Percentiles rank a stretch among this genome's conserved stretches.
Evolutionary conservation across 495 filamentous ascomycete genomes (phyloP).

Genomic region (Talaromyces proteolyticus): DNA sequence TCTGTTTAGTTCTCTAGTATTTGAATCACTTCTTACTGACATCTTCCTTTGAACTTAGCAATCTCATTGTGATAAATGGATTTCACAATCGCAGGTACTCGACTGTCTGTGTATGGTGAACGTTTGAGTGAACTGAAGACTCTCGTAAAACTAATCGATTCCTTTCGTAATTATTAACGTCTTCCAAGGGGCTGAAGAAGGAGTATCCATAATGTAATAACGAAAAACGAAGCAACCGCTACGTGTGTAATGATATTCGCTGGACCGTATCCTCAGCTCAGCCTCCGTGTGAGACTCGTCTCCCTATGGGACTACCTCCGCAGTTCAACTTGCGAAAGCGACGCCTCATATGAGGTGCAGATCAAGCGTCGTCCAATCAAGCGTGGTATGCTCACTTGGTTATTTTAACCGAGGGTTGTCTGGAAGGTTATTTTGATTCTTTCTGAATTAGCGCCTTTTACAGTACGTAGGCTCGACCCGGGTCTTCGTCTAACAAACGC

Average conservation of each 20-base stretch:
- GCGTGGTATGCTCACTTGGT: not conserved
- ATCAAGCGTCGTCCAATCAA: not conserved
- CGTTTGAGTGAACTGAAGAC: not conserved
- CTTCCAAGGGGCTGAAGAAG: too few relatives aligned
- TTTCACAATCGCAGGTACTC: not conserved
- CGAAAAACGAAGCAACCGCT: too few relatives aligned
- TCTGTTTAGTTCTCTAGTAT: not conserved
- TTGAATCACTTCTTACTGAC: conserved; percentile 1
- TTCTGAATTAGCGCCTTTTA: too few relatives aligned
- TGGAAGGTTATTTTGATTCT: too few relatives aligned
- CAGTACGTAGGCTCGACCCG: not conserved
- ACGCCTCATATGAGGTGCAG: not conserved
- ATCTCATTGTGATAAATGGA: not conserved
- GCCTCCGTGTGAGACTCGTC: not conserved
- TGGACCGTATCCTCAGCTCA: not conserved
- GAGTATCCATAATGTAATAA: too few relatives aligned
- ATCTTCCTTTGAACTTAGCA: not conserved
- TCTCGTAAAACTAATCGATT: not conserved
- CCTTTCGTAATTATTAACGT: not conserved
- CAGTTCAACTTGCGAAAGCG: not conserved
- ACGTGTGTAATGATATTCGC: too few relatives aligned
- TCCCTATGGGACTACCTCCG: not conserved
- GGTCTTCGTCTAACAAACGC: not conserved
- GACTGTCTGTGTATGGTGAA: not conserved
- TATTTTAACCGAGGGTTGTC: too few relatives aligned